Conservation (phyloP, 2,329 filamentous ascomycete genomes). For the Trichoderma harzianum region DNA sequence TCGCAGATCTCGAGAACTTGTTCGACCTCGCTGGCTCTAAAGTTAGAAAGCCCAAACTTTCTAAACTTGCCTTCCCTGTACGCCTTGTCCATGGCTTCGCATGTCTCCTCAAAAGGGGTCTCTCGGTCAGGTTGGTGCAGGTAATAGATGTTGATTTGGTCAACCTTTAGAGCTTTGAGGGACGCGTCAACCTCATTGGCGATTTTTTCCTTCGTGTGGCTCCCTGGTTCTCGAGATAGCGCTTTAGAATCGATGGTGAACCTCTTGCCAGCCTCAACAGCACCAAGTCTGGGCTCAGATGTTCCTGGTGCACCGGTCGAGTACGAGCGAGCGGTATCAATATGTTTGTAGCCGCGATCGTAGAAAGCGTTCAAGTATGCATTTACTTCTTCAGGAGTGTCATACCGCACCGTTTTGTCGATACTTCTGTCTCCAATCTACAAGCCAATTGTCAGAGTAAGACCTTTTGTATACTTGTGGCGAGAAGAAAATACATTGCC, state of each 20-base stretch:
- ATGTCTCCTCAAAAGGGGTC: conserved; percentile 12
- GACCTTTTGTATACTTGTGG: no score
- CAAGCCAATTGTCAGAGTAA: not conserved
- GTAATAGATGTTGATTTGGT: conserved; percentile 8
- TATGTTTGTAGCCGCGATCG: conserved; percentile 3
- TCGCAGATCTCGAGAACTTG: conserved; percentile 42
- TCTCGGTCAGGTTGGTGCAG: conserved; percentile 5
- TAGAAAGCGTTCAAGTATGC: conserved; percentile 12
- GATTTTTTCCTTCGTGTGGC: conserved; percentile 30
- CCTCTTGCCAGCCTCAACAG: conserved; percentile 25
- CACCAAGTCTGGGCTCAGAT: conserved; percentile 32
- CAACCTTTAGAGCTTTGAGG: conserved; percentile 27
- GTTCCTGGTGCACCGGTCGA: conserved; percentile 23
- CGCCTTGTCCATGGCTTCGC: conserved; percentile 4
- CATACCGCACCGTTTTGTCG: conserved; percentile 26
- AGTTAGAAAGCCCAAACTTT: conserved; percentile 47
- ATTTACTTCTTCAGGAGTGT: conserved; percentile 28
- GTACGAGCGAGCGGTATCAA: conserved; percentile 13
- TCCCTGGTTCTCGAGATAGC: conserved; percentile 24
- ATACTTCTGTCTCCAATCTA: conserved; percentile 25
- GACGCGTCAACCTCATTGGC: conserved; percentile 31
- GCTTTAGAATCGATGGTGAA: conserved; percentile 39
- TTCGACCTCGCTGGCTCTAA: conserved; percentile 42
- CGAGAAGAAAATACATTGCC: not conserved
- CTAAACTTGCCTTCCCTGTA: conserved; percentile 63